Base-by-base conservation (phyloP, 257 asterid genomes). In the Nicotiana tomentosiformis region DNA sequence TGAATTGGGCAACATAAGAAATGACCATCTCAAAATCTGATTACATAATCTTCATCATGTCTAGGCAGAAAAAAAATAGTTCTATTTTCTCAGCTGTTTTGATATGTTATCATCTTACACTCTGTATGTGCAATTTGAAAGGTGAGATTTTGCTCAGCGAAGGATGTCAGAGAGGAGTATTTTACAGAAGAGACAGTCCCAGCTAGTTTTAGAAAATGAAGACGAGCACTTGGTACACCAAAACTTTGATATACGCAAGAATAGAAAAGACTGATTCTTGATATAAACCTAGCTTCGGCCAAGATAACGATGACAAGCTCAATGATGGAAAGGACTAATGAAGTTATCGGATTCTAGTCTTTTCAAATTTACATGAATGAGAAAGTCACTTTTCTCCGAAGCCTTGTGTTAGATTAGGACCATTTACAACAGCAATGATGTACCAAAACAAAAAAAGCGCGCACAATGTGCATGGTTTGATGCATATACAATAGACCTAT, bases 101-200 rank as follows among this genome's bases (percentile, higher is more conserved):
- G 51, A 43, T 43, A 43, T 43, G 51, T 43, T 43, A 43, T 43
- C 51, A 43, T 9, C 51, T 43, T 9, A 26, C 53, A 33, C 51
- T 70, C 46, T 60, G 30, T 15, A 9, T 85, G 33, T 51, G 35
- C 53, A 33, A 30, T 82, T 81, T 51, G 49, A 30, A 23, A 93
- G 98, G 98, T 92, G 86, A 93, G 84, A 81, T 95, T 93, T 89
- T 92, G 99, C 87, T 93, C 95, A 0, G 93, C 77, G 16, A 87
- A 89, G 85, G 86, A 72, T 17, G 94, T 91, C 46, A 87, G 76
- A 80, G 83, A 91, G 39, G 93, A 91, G 84, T 91, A 88, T 80
- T 95, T 95, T 83, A 90, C 91, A 10, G 78, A 85, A 57, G 87
- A 87, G 32, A 91, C 97, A 33, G 86, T 92, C 83, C 99, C 99